phyloP scores from a whole-genome alignment of 2,329 filamentous ascomycete species.

The Aspergillus novoparasiticus region DNA sequence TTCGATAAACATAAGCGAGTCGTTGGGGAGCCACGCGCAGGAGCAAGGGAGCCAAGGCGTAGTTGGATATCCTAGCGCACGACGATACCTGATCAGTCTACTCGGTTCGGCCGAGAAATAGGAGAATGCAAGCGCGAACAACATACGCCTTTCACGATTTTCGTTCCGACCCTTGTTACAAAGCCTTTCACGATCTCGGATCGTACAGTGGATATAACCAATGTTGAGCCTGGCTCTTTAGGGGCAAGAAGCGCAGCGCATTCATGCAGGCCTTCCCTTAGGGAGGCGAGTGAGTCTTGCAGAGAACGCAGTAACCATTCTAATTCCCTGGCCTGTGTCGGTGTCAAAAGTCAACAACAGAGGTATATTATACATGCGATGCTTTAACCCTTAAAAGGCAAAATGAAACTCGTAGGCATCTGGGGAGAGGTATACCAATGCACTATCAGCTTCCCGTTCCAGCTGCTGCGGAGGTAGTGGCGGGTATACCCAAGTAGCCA shows the following conservation, averaged over 20 bases:
- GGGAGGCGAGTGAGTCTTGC: slow-evolving; percentile 61
- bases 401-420: neutral
- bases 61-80: slow-evolving; percentile 69
- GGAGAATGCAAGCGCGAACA: neutral
- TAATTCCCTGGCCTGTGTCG: slow-evolving; percentile 57
- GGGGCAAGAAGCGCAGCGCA: slow-evolving; percentile 86
- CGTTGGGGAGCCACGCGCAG: slow-evolving; percentile 53
- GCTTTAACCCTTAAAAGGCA: neutral
- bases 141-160: slow-evolving; percentile 84
- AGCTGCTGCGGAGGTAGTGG: slow-evolving; percentile 56
- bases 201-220: slow-evolving; percentile 83
- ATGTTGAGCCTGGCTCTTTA: slow-evolving; percentile 79
- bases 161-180: slow-evolving; percentile 85
- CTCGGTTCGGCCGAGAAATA: no score
- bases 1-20: slow-evolving; percentile 57
- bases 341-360: neutral
- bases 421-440: slow-evolving; percentile 46
- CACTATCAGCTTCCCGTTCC: slow-evolving; percentile 54
- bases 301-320: slow-evolving; percentile 65
- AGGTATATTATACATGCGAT: neutral
- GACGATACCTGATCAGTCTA: slow-evolving; percentile 1
- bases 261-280: slow-evolving; percentile 77
- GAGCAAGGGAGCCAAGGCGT: slow-evolving; percentile 60
- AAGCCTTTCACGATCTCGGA: slow-evolving; percentile 92
- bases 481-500: slow-evolving; percentile 51